Conservation (phyloP, 2,329 filamentous ascomycete genomes). For the Lachnellula cervina region DNA sequence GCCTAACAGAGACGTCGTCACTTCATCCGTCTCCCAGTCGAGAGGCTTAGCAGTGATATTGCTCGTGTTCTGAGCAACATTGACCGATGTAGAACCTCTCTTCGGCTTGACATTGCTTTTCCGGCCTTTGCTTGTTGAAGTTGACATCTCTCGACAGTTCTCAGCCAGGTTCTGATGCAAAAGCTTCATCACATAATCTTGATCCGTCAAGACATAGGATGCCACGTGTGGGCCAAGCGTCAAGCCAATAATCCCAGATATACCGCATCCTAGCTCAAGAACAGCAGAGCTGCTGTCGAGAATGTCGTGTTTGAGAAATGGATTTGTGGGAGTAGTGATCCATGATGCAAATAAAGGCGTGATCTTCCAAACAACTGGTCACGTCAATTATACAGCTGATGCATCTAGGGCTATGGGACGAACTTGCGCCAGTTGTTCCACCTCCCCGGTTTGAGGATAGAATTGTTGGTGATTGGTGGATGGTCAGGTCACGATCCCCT, state of each 20-base stretch:
- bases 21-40: conserved; percentile 75
- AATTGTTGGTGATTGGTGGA: conserved; percentile 79
- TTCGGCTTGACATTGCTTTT: conserved; percentile 24
- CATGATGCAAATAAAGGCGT: conserved; percentile 78
- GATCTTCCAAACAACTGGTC: conserved; percentile 80
- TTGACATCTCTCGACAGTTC: conserved; percentile 39
- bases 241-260: conserved; percentile 74
- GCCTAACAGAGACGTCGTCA: conserved; percentile 37
- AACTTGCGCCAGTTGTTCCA: conserved; percentile 69
- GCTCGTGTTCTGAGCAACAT: not conserved
- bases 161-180: conserved; percentile 70
- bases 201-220: conserved; percentile 76
- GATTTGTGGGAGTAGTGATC: conserved; percentile 60
- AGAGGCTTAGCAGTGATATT: conserved; percentile 56
- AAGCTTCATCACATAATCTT: conserved; percentile 74
- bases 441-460: conserved; percentile 70
- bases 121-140: conserved; percentile 13
- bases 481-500: conserved; percentile 62
- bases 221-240: conserved; percentile 56
- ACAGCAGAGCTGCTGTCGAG: conserved; percentile 53
- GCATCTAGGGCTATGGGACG: conserved; percentile 2
- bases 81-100: conserved; percentile 2
- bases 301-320: conserved; percentile 53
- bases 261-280: conserved; percentile 84
- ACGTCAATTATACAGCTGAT: conserved; percentile 9